Evolutionary conservation across 2,329 filamentous ascomycete species (phyloP).

Genomic region (Parascedosporium putredinis): DNA sequence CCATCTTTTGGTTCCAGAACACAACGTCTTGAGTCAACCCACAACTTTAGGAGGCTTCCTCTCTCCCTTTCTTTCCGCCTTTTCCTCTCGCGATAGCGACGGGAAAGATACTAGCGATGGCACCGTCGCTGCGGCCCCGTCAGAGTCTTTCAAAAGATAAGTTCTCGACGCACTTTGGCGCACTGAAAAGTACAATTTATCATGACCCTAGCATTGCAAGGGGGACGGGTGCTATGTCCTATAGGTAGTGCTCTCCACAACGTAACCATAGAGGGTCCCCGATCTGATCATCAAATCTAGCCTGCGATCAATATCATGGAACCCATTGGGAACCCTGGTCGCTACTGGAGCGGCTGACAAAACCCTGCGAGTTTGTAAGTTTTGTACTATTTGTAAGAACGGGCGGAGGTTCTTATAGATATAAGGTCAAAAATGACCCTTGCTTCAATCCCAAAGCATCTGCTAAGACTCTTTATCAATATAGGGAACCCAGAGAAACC

Average conservation of each 20-base stretch:
- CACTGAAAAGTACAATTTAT: conserved; percentile 62
- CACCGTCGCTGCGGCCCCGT: conserved; percentile 31
- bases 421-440: no score
- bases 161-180: conserved; percentile 56
- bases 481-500: conserved; percentile 68
- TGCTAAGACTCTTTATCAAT: no score
- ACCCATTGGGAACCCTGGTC: conserved; percentile 70
- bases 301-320: conserved; percentile 79
- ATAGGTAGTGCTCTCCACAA: no score
- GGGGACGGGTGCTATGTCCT: conserved; percentile 39
- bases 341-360: conserved; percentile 68
- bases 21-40: no score
- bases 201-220: conserved; percentile 47
- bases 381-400: not conserved
- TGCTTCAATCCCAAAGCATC: no score
- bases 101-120: conserved; percentile 20
- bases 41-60: no score
- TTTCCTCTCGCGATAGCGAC: no score
- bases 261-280: not conserved
- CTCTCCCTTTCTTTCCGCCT: no score
- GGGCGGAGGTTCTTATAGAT: no score
- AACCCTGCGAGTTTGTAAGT: conserved; percentile 62
- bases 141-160: conserved; percentile 57
- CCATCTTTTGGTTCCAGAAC: no score
- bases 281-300: conserved; percentile 26